Base-by-base conservation (phyloP, 2,329 filamentous ascomycete species). In the Blastomyces emzantsi region DNA sequence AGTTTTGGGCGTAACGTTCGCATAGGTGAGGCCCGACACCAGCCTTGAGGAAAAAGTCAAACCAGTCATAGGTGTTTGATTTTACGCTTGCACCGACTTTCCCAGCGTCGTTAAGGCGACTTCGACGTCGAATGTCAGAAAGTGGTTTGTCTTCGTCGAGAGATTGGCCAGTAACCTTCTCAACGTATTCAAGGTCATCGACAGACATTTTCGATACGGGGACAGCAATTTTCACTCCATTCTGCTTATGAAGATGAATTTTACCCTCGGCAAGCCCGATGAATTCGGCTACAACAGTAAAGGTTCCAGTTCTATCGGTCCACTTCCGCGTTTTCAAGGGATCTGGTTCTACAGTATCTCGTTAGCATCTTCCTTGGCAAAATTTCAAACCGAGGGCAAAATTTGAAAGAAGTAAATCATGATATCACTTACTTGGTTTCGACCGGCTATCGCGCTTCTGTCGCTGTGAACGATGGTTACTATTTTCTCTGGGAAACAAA, bases 181-280 rank as follows among this genome's bases (percentile, higher is more conserved):
- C 94, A 63, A 99, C 93, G 71, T 95, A 97, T 76, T 97, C 93
- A 49, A 99, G 82, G 76, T 99, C 94, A 72, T 93, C 90, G 52
- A 92, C 83, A 0, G 93, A 95, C 94, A 99, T 99, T 75, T 99
- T 99, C 49, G 86, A 82, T 36, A 97, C 86, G 2, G 94, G 94
- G 3, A 99, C 94, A 9, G 94, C 94, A 76, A 99, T 99, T 77
- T 97, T 97, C 70, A 99, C 92, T 47, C 94, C 94, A 73, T 99
- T 99, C 77, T 91, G 84, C 79, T 99, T 99, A 80, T 99, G 94
- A 28, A 99, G 81, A 76, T 99, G 95, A 68, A 99, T 95, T 77
- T 97, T 97, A 67, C 92, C 91, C 73, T 97, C 94, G 74, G 91
- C 91, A 61, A 97, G 83, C 36, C 92, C 93, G 61, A 99, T 85